Evolutionary conservation across 78 protist genomes (phyloP), one percentile per base, ranked within the genome.

Genomic region (slime mould (Dictyostelium discoideum)): DNA sequence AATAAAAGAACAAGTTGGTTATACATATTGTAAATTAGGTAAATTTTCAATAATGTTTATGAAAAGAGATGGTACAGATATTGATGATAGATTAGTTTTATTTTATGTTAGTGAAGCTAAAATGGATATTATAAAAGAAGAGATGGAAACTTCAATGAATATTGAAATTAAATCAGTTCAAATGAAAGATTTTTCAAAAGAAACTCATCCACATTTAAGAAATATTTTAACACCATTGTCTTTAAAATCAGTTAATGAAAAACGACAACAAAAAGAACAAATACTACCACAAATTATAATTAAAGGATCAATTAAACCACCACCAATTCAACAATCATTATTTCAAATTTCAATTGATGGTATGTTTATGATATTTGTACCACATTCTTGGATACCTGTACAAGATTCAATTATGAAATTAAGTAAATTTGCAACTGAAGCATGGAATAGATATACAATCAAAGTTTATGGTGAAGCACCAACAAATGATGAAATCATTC

Each of bases 381-480:
- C 95, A 22, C 88, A 90, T n/a, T 80, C 88, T 18, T 90, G 95
- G 95, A 11, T 90, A 24, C 76, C 54, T 22, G 65, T 90, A 7
- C 95, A 90, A 24, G 86, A 85, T 39, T 82, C 80, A 20, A 67
- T 90, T 32, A 16, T 78, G 6, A 67, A 85, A 29, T n/a, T 90
- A 48, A 24, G 40, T 2, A 82, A 63, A 7, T 46, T 82, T 26
- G 83, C 78, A 13, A 72, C 54, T 0, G 95, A 90, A 5, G 83
- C 95, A 48, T 90, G 95, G 95, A 82, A 39, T 44, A 26, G 95
- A 26, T 90, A 90, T 29, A 69, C 63, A 1, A 72, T 85, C 0
- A 90, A 90, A 44, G 86, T 90, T 4, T 42, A 65, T 44, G 95
- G 95, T 67, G 95, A 85, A 22, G 69, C 95, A 22, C 95, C 95